A percentile compares a stretch with the other conserved stretches of the same genome.
phyloP scores from a whole-genome alignment of 148 eudicot genomes.

The Nepenthes mirabilis region DNA sequence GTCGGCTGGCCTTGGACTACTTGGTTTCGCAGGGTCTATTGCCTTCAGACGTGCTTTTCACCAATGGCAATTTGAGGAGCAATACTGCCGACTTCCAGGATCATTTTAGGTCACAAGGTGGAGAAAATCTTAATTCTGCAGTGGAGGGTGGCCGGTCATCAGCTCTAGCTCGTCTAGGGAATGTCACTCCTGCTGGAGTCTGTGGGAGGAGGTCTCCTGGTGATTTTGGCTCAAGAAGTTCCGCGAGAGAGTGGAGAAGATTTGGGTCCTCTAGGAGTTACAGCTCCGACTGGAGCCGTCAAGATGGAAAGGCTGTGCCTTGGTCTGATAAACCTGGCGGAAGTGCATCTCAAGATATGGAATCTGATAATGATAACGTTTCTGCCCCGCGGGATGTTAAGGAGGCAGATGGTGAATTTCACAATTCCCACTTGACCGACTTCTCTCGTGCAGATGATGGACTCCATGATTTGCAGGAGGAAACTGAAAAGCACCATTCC shows the following conservation, averaged over 20 bases:
- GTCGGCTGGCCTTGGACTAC: slow-evolving; percentile 77
- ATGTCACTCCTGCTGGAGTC: slow-evolving; percentile 22
- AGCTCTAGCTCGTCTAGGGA: slow-evolving; percentile 25
- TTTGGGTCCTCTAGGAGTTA: slow-evolving; percentile 27
- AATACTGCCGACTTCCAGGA: slow-evolving; percentile 19
- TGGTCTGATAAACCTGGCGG: slow-evolving; percentile 14
- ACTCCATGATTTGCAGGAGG: slow-evolving; percentile 12
- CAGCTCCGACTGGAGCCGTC: slow-evolving; percentile 36
- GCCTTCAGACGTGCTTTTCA: slow-evolving; percentile 35
- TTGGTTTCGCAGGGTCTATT: slow-evolving; percentile 64
- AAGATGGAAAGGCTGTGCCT: slow-evolving; percentile 39
- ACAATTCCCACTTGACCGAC: slow-evolving; percentile 9
- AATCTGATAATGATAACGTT: slow-evolving; percentile 18
- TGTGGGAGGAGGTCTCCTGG: slow-evolving; percentile 29
- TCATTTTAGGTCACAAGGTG: slow-evolving; percentile 22
- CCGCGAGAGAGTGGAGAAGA: slow-evolving; percentile 42
- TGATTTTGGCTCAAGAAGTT: slow-evolving; percentile 25
- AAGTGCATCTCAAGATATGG: slow-evolving; percentile 7
- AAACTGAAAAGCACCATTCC: background rate
- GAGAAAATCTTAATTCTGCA: slow-evolving; percentile 15
- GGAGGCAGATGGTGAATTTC: slow-evolving; percentile 1
- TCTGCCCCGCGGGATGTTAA: slow-evolving; percentile 9
- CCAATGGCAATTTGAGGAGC: slow-evolving; percentile 34
- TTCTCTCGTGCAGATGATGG: slow-evolving; percentile 1
- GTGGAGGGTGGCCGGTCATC: slow-evolving; percentile 17